phyloP scores from a whole-genome alignment of 2,329 filamentous ascomycete genomes.

The Diaporthe helianthi region DNA sequence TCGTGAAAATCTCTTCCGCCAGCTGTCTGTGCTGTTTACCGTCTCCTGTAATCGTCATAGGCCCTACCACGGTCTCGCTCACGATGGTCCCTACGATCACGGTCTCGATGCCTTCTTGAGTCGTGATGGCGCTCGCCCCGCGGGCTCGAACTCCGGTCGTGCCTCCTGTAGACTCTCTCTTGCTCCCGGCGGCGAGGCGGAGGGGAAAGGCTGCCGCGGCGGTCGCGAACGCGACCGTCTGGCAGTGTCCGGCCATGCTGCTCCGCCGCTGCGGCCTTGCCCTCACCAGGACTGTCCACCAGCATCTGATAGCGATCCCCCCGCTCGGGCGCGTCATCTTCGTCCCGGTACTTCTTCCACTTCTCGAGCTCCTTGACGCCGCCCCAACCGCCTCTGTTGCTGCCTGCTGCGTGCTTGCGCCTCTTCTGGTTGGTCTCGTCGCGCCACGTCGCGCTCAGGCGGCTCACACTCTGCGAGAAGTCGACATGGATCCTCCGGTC shows the following conservation, averaged over 20 bases:
- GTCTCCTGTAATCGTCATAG: constrained; percentile 38
- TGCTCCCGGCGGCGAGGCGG: constrained; percentile 31
- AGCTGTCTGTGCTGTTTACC: not conserved
- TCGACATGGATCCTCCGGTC: constrained; percentile 98
- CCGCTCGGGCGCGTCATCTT: constrained; percentile 49
- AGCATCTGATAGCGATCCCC: constrained; percentile 71
- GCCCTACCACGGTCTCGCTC: constrained; percentile 42
- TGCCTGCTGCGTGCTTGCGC: constrained; percentile 58
- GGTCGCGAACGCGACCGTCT: constrained; percentile 15
- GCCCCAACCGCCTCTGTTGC: constrained; percentile 79
- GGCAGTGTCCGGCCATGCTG: not conserved
- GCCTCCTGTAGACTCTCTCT: constrained; percentile 43
- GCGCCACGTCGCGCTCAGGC: constrained; percentile 89
- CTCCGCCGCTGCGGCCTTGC: constrained; percentile 51
- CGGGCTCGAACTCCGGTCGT: constrained; percentile 52
- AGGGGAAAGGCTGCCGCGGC: constrained; percentile 11
- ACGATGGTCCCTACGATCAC: constrained; percentile 33
- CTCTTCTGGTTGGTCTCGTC: constrained; percentile 80
- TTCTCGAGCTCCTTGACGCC: constrained; percentile 89
- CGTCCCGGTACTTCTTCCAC: constrained; percentile 84
- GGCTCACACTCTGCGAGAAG: constrained; percentile 93
- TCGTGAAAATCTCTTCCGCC: not conserved
- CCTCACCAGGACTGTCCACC: constrained; percentile 78
- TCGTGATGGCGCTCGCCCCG: constrained; percentile 38
- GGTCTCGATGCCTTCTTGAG: constrained; percentile 38